phyloP scores from a whole-genome alignment of 805 yeast species.

The Myxozyma monticola region DNA sequence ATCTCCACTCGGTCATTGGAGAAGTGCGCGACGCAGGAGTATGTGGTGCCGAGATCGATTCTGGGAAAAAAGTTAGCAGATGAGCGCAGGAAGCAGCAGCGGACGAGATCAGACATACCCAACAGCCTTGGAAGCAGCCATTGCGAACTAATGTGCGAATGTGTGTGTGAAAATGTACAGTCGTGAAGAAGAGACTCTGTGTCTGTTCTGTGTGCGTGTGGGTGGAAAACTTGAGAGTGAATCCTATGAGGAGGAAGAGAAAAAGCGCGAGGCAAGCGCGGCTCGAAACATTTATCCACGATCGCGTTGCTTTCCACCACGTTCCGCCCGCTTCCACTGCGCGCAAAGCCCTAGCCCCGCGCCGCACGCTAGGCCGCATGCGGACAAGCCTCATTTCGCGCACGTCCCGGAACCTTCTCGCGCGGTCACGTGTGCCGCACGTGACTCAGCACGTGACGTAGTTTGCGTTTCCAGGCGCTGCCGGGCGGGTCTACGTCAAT shows the following conservation, averaged over 20 bases:
- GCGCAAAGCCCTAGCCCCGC: conserved; percentile 14
- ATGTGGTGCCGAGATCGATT: conserved; percentile 96
- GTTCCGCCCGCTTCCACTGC: conserved; percentile 22
- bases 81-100: not conserved
- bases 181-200: too few species aligned
- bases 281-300: too few species aligned
- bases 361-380: too few species aligned
- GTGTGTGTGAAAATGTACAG: conserved; percentile 2
- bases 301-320: conserved; percentile 26
- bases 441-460: too few species aligned
- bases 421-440: too few species aligned
- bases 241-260: not conserved
- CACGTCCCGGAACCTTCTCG: too few species aligned
- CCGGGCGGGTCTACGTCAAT: too few species aligned
- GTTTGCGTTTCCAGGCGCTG: too few species aligned
- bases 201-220: conserved; percentile 3
- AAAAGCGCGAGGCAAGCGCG: not conserved
- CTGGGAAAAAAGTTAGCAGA: conserved; percentile 42
- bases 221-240: not conserved
- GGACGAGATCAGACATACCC: conserved; percentile 24
- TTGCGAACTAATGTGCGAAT: conserved; percentile 32
- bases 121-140: conserved; percentile 60
- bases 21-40: conserved; percentile 93
- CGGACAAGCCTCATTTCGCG: too few species aligned
- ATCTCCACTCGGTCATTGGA: conserved; percentile 88